phyloP scores from a whole-genome alignment of 2,329 filamentous ascomycete genomes.

The Neofusicoccum laricinum region DNA sequence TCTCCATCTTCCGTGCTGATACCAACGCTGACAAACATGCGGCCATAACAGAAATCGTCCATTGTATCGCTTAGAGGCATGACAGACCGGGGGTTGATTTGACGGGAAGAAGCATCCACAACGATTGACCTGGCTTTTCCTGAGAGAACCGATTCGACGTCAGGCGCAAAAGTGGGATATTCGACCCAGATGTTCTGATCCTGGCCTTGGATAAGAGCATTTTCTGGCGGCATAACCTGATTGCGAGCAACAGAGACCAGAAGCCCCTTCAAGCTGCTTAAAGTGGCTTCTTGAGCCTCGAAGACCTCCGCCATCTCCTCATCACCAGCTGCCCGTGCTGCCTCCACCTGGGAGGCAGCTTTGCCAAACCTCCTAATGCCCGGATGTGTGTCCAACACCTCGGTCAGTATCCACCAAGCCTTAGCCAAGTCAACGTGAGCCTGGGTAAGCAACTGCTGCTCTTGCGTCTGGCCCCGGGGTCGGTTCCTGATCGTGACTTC shows the following conservation, averaged over 20 bases:
- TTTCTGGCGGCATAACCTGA: constrained; percentile 64
- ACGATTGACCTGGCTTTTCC: constrained; percentile 48
- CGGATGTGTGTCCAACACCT: constrained; percentile 39
- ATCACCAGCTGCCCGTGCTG: constrained; percentile 45
- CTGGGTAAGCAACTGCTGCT: constrained; percentile 60
- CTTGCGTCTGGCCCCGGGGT: constrained; percentile 43
- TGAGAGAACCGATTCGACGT: constrained; percentile 68
- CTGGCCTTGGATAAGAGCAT: constrained; percentile 70
- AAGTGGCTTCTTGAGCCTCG: constrained; percentile 53
- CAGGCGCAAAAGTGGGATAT: constrained; percentile 70
- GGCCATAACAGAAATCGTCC: constrained; percentile 74
- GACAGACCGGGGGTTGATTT: constrained; percentile 57
- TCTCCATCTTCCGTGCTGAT: constrained; percentile 67
- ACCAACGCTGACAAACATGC: constrained; percentile 70
- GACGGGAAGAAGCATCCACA: constrained; percentile 40
- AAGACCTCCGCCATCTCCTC: constrained; percentile 45
- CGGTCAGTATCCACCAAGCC: constrained; percentile 70
- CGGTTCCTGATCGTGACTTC: constrained; percentile 69
- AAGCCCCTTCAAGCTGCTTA: constrained; percentile 68
- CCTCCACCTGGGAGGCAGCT: constrained; percentile 30
- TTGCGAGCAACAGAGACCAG: constrained; percentile 82
- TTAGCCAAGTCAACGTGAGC: constrained; percentile 85
- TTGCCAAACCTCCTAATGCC: constrained; percentile 27
- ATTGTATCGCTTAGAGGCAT: constrained; percentile 75
- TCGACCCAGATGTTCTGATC: constrained; percentile 80